phyloP scores from a whole-genome alignment of 495 filamentous ascomycete species.

The Cladorrhinum samala region DNA sequence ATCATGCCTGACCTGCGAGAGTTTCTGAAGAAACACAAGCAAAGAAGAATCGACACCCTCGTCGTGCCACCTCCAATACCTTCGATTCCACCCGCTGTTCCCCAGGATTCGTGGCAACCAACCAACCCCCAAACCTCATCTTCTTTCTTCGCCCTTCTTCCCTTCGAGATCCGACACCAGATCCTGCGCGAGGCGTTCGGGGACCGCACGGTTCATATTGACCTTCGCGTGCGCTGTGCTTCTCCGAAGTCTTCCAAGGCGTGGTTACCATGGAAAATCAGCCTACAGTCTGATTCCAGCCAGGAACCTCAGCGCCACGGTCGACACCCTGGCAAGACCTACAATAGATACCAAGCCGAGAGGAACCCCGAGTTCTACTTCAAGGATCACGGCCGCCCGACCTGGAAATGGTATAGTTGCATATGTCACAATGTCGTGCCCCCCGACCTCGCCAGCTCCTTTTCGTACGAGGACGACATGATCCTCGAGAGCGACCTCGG shows the following conservation, averaged over 20 bases:
- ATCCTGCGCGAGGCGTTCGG: not conserved
- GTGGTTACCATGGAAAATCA: no score
- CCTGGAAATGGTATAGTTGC: not conserved
- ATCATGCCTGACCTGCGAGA: no score
- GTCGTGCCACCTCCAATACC: not conserved
- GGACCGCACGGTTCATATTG: not conserved
- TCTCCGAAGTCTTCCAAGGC: no score
- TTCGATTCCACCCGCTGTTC: rapidly evolving
- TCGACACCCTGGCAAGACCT: not conserved
- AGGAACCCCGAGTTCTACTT: not conserved
- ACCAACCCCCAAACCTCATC: not conserved
- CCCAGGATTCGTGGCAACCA: conserved; percentile 12
- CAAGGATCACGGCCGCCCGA: not conserved
- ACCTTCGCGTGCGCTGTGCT: not conserved
- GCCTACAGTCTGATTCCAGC: not conserved
- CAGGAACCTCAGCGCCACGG: not conserved
- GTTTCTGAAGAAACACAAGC: no score
- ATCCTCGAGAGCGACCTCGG: not conserved
- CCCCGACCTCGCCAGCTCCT: no score
- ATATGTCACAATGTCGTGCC: not conserved
- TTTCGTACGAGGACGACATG: not conserved
- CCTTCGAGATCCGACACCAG: not conserved
- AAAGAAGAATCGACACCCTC: no score
- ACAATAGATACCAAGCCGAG: no score
- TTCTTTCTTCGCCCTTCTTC: not conserved